Evolutionary conservation across 148 eudicot species (phyloP).

Genomic region (Silene latifolia): DNA sequence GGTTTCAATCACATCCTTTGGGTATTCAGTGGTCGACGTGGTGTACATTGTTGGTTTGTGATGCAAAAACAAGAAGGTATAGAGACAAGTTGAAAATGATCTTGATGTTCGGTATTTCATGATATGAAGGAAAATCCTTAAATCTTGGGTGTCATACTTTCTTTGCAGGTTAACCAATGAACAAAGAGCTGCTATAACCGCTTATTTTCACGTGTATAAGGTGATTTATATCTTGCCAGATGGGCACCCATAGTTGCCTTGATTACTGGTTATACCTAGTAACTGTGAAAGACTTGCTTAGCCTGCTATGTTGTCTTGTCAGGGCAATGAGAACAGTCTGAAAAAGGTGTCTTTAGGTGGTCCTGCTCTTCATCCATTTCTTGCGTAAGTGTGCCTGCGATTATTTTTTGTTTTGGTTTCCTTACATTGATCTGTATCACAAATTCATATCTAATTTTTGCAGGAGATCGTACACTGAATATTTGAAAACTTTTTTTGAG

Average conservation of each 20-base stretch:
- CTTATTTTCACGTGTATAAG: slow-evolving; percentile 76
- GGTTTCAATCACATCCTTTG: slow-evolving; percentile 90
- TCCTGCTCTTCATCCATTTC: slow-evolving; percentile 67
- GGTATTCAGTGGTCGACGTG: slow-evolving; percentile 97
- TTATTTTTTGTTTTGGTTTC: background rate
- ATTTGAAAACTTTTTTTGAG: slow-evolving; percentile 57
- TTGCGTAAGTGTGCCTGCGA: slow-evolving; percentile 49
- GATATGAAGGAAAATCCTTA: background rate
- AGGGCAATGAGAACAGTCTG: slow-evolving; percentile 74
- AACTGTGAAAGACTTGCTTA: background rate
- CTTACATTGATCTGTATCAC: background rate
- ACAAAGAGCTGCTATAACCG: slow-evolving; percentile 75
- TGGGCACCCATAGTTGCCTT: background rate
- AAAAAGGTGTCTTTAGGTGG: slow-evolving; percentile 59
- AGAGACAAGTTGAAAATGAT: background rate
- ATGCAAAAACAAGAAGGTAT: slow-evolving; percentile 92
- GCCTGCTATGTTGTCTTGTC: slow-evolving; percentile 15
- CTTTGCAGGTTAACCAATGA: slow-evolving; percentile 67
- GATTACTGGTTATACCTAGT: slow-evolving; percentile 1
- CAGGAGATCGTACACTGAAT: slow-evolving; percentile 88
- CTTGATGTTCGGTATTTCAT: background rate
- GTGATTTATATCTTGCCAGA: slow-evolving; percentile 27
- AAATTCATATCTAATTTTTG: slow-evolving; percentile 19
- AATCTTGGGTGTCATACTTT: slow-evolving; percentile 9
- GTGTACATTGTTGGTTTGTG: slow-evolving; percentile 99